Conservation (phyloP, 2,329 filamentous ascomycete genomes). For the Hypoxylon sp. region DNA sequence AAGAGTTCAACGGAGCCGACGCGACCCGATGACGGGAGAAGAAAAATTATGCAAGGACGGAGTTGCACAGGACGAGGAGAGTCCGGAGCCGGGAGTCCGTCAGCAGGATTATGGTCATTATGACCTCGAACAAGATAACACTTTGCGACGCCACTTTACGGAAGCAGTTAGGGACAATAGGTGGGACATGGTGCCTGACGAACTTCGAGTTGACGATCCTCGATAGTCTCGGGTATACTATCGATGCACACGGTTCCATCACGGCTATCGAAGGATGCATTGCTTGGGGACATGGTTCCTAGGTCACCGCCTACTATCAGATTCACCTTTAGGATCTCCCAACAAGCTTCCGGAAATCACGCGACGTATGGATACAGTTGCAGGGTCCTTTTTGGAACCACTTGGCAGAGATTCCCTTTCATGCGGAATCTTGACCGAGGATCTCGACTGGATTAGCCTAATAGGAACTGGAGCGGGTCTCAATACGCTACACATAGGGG, state of each 20-base stretch:
- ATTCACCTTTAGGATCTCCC: slow-evolving; percentile 16
- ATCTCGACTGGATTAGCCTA: slow-evolving; percentile 26
- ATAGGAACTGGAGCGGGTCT: slow-evolving; percentile 18
- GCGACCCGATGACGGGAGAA: slow-evolving; percentile 16
- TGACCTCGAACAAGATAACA: slow-evolving; percentile 24
- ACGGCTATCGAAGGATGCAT: slow-evolving; percentile 29
- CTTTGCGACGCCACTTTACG: slow-evolving; percentile 23
- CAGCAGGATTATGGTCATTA: slow-evolving; percentile 21
- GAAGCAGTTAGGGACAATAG: slow-evolving; percentile 22
- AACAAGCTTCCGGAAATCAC: slow-evolving; percentile 17
- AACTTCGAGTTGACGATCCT: slow-evolving; percentile 32
- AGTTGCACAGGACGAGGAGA: slow-evolving; percentile 19
- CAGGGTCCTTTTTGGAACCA: slow-evolving; percentile 35
- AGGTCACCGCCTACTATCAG: slow-evolving; percentile 28
- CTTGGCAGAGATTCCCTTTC: slow-evolving; percentile 29
- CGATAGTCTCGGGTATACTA: slow-evolving; percentile 1
- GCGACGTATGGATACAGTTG: slow-evolving; percentile 29
- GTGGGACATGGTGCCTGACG: slow-evolving; percentile 12
- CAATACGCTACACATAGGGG: slow-evolving; percentile 14
- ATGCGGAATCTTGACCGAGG: slow-evolving; percentile 27
- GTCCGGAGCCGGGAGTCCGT: slow-evolving; percentile 18
- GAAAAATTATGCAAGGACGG: slow-evolving; percentile 9
- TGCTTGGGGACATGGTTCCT: slow-evolving; percentile 11
- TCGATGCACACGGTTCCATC: slow-evolving; percentile 9
- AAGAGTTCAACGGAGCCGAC: slow-evolving; percentile 16